Evolutionary conservation across 768 basidiomycete species (phyloP), one percentile per base, ranked within the genome.

Genomic region (Ephemerocybe angulata): DNA sequence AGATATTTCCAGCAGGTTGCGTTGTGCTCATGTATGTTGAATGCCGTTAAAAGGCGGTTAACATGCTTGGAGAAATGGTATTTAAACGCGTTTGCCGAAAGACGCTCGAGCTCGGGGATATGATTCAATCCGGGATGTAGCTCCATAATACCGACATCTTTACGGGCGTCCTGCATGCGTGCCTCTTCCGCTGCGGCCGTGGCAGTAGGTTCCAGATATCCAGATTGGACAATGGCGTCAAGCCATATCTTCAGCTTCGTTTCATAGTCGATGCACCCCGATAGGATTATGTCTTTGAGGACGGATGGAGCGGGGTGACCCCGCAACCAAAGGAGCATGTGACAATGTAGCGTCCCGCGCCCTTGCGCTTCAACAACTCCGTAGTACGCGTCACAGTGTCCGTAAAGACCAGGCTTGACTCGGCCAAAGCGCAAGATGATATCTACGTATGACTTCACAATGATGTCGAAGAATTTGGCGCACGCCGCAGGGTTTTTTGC

Each of bases 281-380:
- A 3, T 33, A 31, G 11, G 11, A 50, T n/a, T 15, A 30, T 5
- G 31, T 50, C 19, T 12, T 21, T 10, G 4, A 50, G 48, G 4
- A 21, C 15, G 4, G 11, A 4, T 17, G 48, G 48, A 15, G 28
- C 13, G 6, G 48, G 48, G 19, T 58, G 54, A 0, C 65, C 67
- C 38, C 53, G 15, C 1, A 72, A 40, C 70, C 66, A 71, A 1
- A 67, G 52, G 0, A 72, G 42, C 60, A 70, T 63, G 51, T 73
- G 71, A 28, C 63, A 64, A 55, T 73, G 71, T 1, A 72, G 50
- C 3, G 63, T 64, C 0, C 67, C 69, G 13, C 63, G 30, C 4
- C 63, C 63, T 35, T 68, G 66, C 0, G 60, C 53, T 52, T 71
- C 70, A 0, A 66, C 63, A 3, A 56, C 59, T 0, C 63, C 69